Evolutionary conservation across 768 basidiomycete genomes (phyloP).

Genomic region (Pleurotus salmoneostramineus): DNA sequence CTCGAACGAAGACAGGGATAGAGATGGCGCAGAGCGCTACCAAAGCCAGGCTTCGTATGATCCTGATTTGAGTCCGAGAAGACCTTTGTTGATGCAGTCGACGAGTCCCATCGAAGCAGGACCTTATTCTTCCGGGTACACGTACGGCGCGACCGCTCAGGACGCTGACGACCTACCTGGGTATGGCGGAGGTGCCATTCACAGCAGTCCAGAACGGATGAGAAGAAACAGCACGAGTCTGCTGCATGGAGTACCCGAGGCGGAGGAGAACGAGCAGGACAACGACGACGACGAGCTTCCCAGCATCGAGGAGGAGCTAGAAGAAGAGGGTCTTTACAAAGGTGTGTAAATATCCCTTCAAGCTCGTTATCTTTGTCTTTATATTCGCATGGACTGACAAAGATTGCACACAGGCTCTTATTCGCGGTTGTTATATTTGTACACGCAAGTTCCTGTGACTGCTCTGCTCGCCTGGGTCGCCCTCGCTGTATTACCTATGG

Average conservation of each 20-base stretch:
- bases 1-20: not conserved
- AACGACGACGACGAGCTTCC: conserved; percentile 29
- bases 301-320: conserved; percentile 38
- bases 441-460: conserved; percentile 57
- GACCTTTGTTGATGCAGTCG: not conserved
- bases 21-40: not conserved
- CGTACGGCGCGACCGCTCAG: not conserved
- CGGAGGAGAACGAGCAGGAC: conserved; percentile 23
- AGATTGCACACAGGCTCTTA: conserved; percentile 52
- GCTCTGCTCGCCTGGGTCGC: conserved; percentile 44
- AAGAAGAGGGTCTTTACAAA: conserved; percentile 44
- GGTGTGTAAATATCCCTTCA: conserved; percentile 26
- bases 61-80: not conserved
- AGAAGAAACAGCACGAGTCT: conserved; percentile 16
- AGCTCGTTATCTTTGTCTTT: no score
- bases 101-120: not conserved
- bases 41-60: not conserved
- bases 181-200: conserved; percentile 1
- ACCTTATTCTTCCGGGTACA: not conserved
- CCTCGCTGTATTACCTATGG: conserved; percentile 44
- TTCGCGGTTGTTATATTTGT: conserved; percentile 45
- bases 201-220: conserved; percentile 29
- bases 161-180: not conserved
- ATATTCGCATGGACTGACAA: not conserved
- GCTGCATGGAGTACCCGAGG: conserved; percentile 35